Base-by-base conservation (phyloP, 805 yeast genomes). In the Yamadazyma nakazawae region DNA sequence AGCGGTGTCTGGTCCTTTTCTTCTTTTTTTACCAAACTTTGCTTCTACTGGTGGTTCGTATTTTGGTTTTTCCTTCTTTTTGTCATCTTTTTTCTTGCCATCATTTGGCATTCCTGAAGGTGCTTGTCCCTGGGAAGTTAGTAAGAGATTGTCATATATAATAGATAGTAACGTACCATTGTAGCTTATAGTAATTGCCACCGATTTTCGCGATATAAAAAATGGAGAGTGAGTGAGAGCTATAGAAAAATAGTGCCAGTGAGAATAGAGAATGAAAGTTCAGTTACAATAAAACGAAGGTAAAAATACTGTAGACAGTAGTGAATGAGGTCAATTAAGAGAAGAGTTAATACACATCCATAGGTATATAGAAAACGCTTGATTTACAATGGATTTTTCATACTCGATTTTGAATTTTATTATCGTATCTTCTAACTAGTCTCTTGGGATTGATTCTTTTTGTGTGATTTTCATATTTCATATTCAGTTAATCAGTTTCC, bases 21-120 rank as follows among this genome's bases (percentile, higher is more conserved):
- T 83, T 74, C 88, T 87, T 79, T 89, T 91, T 67, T 88, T 86
- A 47, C 96, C 96, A 60, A 89, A 86, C 55, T 91, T 83, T 6
- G 96, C 85, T 68, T 92, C 95, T 51, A 92, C 97, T 13, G 99
- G 99, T 31, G 99, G 98, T 69, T 94, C 99, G 68, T 92, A 94
- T 75, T 91, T 92, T 61, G 97, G 98, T 70, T 92, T 91, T 59
- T 87, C 88, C 55, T 84, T 82, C 71, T 84, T 84, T 64, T 64
- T 71, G 53, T 78, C 82, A 57, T 80, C 82, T 65, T 81, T 81
- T 64, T 74, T 74, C 56, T 64, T 66, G 43, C 45, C 43, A 61
- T 77, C 79, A 53, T 80, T 81, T 55, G 74, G 74, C 75, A 77
- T 67, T 49, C 79, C 79, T 21, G 81, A 75, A 46, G 81, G 76